A percentile compares a stretch with the other conserved stretches of the same genome.
These are phyloP conservation scores for Decorospora gaudefroyi DNA, from an alignment of 2,329 filamentous ascomycete species.

Conservation along the genomic window DNA sequence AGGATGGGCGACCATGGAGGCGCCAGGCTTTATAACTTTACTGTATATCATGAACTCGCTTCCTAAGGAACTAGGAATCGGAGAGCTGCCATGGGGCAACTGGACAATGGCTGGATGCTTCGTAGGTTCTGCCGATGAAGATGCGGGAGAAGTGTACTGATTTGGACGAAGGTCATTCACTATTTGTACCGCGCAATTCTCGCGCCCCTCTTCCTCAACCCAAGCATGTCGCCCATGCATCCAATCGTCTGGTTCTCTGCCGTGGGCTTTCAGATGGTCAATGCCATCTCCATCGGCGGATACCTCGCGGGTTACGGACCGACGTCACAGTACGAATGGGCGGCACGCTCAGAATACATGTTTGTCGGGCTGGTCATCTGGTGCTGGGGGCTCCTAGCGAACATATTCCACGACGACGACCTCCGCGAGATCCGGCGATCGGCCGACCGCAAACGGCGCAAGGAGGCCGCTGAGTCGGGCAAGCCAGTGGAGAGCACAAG, in stretches of 20 bases:
- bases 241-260: conserved; percentile 67
- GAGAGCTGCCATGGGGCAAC: conserved; percentile 73
- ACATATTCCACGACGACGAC: conserved; percentile 88
- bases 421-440: conserved; percentile 81
- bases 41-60: conserved; percentile 78
- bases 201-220: conserved; percentile 76
- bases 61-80: conserved; percentile 61
- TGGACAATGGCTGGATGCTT: conserved; percentile 73
- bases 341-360: conserved; percentile 52
- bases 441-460: conserved; percentile 64
- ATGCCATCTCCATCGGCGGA: conserved; percentile 75
- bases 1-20: conserved; percentile 89
- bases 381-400: conserved; percentile 73
- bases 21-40: conserved; percentile 74
- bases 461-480: conserved; percentile 52
- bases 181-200: conserved; percentile 89
- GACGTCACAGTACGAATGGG: conserved; percentile 61
- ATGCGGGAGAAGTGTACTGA: conserved; percentile 10
- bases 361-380: conserved; percentile 74
- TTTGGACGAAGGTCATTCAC: conserved; percentile 66
- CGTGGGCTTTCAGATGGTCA: conserved; percentile 75
- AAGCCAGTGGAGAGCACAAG: conserved; percentile 61
- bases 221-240: conserved; percentile 91
- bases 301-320: conserved; percentile 84
- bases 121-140: conserved; percentile 43